Evolutionary conservation across 495 filamentous ascomycete species (phyloP), one percentile per base, ranked within the genome.

Genomic region (Penicillium paxilli): DNA sequence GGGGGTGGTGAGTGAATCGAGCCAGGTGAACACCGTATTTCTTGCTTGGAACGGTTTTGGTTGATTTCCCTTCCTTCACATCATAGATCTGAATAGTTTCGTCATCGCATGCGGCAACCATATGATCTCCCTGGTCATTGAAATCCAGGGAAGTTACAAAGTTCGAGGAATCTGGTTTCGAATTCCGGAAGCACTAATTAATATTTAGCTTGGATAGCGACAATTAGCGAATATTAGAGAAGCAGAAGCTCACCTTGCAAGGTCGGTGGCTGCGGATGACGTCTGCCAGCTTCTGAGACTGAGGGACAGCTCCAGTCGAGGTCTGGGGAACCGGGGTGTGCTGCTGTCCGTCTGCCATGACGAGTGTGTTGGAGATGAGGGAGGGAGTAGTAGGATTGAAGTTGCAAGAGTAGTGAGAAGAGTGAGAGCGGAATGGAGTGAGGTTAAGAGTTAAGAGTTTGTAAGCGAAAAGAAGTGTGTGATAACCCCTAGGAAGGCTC

Each of bases 21-120:
- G 94, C 94, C 26, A 96, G 83, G 59, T 95, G 91, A 8, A 87
- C 91, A 30, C 94, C 94, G 57, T 98, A 99, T 66, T 99, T 99
- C 66, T 96, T 89, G 85, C 75, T 77, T 44, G 92, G 84, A 21
- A 96, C 79, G 28, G 85, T 84, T 68, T 98, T 98, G 22, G 86
- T 86, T 51, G 87, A 84, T 49, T 88, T 90, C 5, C 94, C 94
- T 45, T 94, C 91, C 55, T 88, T 90, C 57, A 93, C 87, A 59
- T 91, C 94, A 74, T 92, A 99, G 25, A 98, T 81, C 62, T 98
- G 92, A 55, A 99, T 90, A 1, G 89, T 94, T 58, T 97, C 92
- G 64, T 98, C 95, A 66, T 86, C 87, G 47, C 91, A 89, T 7
- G 90, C 87, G 0, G 92, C 86, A 64, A 98, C 89, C 35, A 92